Evolutionary conservation across 2,329 filamentous ascomycete genomes (phyloP).

Genomic region (Cladosporium sphaerospermum): DNA sequence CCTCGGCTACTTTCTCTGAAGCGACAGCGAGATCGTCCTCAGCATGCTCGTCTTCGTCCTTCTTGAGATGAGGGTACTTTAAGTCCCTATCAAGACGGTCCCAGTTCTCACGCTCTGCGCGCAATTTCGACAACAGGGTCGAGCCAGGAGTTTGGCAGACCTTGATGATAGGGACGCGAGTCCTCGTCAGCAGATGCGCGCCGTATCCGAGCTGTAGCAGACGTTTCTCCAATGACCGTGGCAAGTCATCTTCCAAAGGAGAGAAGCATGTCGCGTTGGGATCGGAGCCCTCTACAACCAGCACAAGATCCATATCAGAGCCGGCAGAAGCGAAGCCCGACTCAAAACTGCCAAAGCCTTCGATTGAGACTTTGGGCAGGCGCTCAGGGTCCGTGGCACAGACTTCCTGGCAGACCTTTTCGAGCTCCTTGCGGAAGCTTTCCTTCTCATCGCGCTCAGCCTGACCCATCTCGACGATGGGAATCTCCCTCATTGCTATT

Average conservation of each 20-base stretch:
- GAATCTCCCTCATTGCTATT: slow-evolving; percentile 44
- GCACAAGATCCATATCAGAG: slow-evolving; percentile 86
- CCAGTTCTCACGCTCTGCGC: slow-evolving; percentile 64
- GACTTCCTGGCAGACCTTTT: slow-evolving; percentile 56
- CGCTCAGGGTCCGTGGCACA: slow-evolving; percentile 49
- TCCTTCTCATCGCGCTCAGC: slow-evolving; percentile 66
- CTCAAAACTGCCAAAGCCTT: slow-evolving; percentile 74
- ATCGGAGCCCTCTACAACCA: slow-evolving; percentile 51
- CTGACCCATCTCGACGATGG: slow-evolving; percentile 55
- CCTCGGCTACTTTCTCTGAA: neutral
- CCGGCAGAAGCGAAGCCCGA: slow-evolving; percentile 81
- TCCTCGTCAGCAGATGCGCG: slow-evolving; percentile 69
- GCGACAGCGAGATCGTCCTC: slow-evolving; percentile 6
- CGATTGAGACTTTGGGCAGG: slow-evolving; percentile 53
- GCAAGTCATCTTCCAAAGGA: slow-evolving; percentile 53
- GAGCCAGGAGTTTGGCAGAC: slow-evolving; percentile 66
- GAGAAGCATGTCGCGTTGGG: slow-evolving; percentile 23
- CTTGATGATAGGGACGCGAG: slow-evolving; percentile 81
- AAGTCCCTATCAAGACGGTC: slow-evolving; percentile 50
- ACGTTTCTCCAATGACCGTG: slow-evolving; percentile 67
- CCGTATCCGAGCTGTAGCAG: slow-evolving; percentile 67
- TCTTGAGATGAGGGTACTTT: slow-evolving; percentile 34
- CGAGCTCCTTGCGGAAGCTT: slow-evolving; percentile 58
- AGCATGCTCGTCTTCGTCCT: slow-evolving; percentile 17
- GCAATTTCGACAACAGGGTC: slow-evolving; percentile 54